Evolutionary conservation across 2,329 filamentous ascomycete species (phyloP).

Genomic region (Venturia asperata): DNA sequence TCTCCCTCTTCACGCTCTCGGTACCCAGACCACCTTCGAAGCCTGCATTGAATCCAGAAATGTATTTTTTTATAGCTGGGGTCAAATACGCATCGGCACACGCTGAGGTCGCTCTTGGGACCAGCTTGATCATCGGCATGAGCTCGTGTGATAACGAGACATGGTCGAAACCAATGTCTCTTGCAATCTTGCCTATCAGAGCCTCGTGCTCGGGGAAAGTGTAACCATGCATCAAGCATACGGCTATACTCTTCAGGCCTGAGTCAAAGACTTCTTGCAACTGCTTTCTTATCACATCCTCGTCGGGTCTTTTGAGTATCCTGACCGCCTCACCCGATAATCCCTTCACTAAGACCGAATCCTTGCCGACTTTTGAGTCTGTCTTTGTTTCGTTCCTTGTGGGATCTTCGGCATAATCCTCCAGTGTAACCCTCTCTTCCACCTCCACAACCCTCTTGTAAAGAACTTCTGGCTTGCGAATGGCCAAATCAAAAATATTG

Average conservation of each 20-base stretch:
- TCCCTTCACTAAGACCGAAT: constrained; percentile 58
- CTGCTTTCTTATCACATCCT: constrained; percentile 50
- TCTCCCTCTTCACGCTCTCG: constrained; percentile 61
- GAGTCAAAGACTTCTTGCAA: constrained; percentile 60
- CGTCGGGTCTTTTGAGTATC: constrained; percentile 56
- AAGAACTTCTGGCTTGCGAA: constrained; percentile 77
- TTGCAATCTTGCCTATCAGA: constrained; percentile 66
- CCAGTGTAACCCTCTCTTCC: constrained; percentile 81
- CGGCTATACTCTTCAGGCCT: constrained; percentile 74
- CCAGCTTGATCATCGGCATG: constrained; percentile 84
- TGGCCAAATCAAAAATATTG: constrained; percentile 84
- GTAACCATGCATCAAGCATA: constrained; percentile 88
- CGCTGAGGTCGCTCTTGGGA: constrained; percentile 67
- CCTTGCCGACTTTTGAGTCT: constrained; percentile 37
- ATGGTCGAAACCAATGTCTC: constrained; percentile 74
- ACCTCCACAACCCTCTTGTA: constrained; percentile 84
- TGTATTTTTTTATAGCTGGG: constrained; percentile 70
- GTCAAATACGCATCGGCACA: constrained; percentile 76
- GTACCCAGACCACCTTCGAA: constrained; percentile 76
- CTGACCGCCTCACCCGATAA: constrained; percentile 68
- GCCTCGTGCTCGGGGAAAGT: constrained; percentile 84
- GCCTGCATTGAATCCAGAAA: constrained; percentile 67
- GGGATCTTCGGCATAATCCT: constrained; percentile 88
- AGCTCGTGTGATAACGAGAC: constrained; percentile 73
- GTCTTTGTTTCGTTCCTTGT: constrained; percentile 53